A percentile compares a stretch with the other conserved stretches of the same genome.
Conservation (phyloP, 2,329 filamentous ascomycete genomes). For the Raffaelea arxii region DNA sequence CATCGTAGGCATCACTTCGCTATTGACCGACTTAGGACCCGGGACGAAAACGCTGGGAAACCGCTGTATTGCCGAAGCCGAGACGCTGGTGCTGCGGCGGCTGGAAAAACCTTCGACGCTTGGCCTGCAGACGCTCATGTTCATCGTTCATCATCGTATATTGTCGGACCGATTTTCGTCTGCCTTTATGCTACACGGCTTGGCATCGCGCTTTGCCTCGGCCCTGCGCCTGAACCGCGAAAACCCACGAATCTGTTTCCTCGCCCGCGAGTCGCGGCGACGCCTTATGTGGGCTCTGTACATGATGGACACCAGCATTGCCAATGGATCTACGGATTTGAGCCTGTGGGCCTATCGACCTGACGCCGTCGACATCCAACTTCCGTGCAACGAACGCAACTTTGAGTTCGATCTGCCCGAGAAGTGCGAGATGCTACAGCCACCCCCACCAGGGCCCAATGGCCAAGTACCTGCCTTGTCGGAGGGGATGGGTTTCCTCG, state of each 20-base stretch:
- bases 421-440: slow-evolving; percentile 39
- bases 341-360: slow-evolving; percentile 31
- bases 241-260: slow-evolving; percentile 31
- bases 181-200: slow-evolving; percentile 37
- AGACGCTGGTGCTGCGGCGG: slow-evolving; percentile 40
- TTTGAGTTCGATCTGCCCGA: slow-evolving; percentile 50
- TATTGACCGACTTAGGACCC: slow-evolving; percentile 43
- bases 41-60: slow-evolving; percentile 42
- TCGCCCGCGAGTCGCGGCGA: slow-evolving; percentile 33
- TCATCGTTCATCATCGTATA: slow-evolving; percentile 38
- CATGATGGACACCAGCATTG: slow-evolving; percentile 37
- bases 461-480: slow-evolving; percentile 31
- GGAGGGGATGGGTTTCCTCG: slow-evolving; percentile 45
- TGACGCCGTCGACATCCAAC: slow-evolving; percentile 32
- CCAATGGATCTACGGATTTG: slow-evolving; percentile 35
- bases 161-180: slow-evolving; percentile 33
- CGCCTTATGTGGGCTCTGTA: slow-evolving; percentile 39
- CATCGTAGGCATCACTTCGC: slow-evolving; percentile 44
- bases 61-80: slow-evolving; percentile 45
- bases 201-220: slow-evolving; percentile 36
- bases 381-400: slow-evolving; percentile 40
- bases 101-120: slow-evolving; percentile 47
- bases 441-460: slow-evolving; percentile 21
- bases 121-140: slow-evolving; percentile 38
- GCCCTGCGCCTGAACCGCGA: slow-evolving; percentile 40